Conservation (phyloP, 2,329 filamentous ascomycete genomes). For the Ilyonectria destructans region DNA sequence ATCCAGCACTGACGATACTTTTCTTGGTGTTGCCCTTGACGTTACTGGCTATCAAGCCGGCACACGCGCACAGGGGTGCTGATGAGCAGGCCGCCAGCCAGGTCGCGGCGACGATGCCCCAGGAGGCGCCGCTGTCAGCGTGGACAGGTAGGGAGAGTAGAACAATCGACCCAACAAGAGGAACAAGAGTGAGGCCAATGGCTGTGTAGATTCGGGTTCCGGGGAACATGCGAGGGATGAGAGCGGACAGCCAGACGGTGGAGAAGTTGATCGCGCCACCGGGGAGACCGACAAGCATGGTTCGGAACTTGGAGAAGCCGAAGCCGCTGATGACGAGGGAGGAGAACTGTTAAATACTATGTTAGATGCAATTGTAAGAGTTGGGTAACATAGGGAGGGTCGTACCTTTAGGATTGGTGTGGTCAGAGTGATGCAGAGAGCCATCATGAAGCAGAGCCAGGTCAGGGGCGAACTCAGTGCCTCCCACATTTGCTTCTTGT, state of each 20-base stretch:
- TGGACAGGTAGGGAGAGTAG: conserved; percentile 39
- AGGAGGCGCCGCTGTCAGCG: conserved; percentile 20
- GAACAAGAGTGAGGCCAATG: conserved; percentile 20
- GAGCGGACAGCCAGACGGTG: conserved; percentile 40
- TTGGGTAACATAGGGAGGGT: not conserved
- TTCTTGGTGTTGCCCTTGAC: conserved; percentile 53
- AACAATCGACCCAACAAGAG: conserved; percentile 29
- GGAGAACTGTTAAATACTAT: conserved; percentile 19
- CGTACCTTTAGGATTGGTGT: conserved; percentile 45
- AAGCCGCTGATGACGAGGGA: conserved; percentile 28
- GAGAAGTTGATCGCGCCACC: conserved; percentile 38
- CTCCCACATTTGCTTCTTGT: conserved; percentile 40
- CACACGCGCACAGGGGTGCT: conserved; percentile 39
- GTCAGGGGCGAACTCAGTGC: conserved; percentile 34
- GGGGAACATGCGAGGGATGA: conserved; percentile 39
- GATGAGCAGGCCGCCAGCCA: conserved; percentile 46
- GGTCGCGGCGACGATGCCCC: conserved; percentile 46
- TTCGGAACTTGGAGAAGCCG: conserved; percentile 34
- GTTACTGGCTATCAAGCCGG: conserved; percentile 48
- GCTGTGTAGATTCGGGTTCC: conserved; percentile 38
- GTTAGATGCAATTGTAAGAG: no score
- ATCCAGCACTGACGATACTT: conserved; percentile 42
- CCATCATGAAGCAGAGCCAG: conserved; percentile 42
- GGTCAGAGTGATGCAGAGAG: conserved; percentile 40
- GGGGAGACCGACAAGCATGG: conserved; percentile 34